Percentiles rank a stretch among this genome's conserved stretches.
Conservation (phyloP, 495 filamentous ascomycete species). For the Niebla homalea region DNA sequence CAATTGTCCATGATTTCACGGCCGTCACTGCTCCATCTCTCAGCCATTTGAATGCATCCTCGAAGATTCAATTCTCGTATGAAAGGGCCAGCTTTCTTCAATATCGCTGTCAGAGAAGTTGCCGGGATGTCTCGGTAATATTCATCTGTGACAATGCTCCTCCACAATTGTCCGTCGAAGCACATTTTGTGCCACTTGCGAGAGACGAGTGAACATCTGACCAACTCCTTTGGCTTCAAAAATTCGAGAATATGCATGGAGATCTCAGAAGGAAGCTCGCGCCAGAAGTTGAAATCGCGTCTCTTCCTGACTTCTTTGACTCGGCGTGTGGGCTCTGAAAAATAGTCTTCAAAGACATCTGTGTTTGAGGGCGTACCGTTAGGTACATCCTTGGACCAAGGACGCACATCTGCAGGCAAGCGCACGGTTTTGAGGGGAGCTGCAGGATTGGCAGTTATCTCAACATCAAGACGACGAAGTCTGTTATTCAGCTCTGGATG, state of each 20-base stretch:
- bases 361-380: conserved; percentile 1
- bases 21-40: conserved; percentile 59
- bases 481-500: conserved; percentile 32
- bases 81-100: conserved; percentile 75
- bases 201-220: conserved; percentile 68
- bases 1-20: conserved; percentile 63
- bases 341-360: conserved; percentile 31
- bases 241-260: conserved; percentile 64
- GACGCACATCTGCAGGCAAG: conserved; percentile 52
- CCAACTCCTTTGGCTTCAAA: conserved; percentile 67
- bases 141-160: conserved; percentile 63
- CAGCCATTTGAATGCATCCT: conserved; percentile 61
- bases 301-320: conserved; percentile 24
- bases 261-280: conserved; percentile 68
- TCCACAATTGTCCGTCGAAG: conserved; percentile 93
- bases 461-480: conserved; percentile 35
- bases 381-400: conserved; percentile 28
- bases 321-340: conserved; percentile 26
- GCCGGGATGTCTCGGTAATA: conserved; percentile 83
- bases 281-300: conserved; percentile 59
- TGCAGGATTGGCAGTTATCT: conserved; percentile 12
- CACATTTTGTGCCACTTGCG: conserved; percentile 73
- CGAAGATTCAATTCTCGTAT: conserved; percentile 80
- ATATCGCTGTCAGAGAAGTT: conserved; percentile 69
- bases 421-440: conserved; percentile 36